A percentile compares a stretch with the other conserved stretches of the same genome.
phyloP scores from a whole-genome alignment of 2,329 filamentous ascomycete genomes.

The Ophiocordyceps camponoti-floridani region DNA sequence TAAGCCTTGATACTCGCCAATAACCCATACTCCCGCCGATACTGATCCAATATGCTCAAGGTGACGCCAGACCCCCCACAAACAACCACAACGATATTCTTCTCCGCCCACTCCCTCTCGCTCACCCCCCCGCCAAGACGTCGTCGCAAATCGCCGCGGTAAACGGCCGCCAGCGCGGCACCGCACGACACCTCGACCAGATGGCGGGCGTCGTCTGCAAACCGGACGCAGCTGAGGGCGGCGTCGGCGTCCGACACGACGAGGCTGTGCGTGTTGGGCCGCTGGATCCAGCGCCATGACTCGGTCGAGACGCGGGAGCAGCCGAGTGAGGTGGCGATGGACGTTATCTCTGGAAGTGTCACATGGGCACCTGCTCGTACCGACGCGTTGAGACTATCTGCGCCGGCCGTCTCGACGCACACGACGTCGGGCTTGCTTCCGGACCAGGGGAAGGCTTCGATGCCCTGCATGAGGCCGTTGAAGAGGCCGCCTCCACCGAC shows the following conservation, averaged over 20 bases:
- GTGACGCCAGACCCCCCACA: conserved; percentile 63
- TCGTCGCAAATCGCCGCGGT: conserved; percentile 43
- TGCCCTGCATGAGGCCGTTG: conserved; percentile 55
- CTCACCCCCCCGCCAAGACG: conserved; percentile 33
- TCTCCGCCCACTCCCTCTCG: conserved; percentile 41
- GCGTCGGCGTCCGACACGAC: conserved; percentile 44
- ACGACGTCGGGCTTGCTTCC: conserved; percentile 32
- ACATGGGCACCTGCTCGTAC: conserved; percentile 37
- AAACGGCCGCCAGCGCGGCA: conserved; percentile 54
- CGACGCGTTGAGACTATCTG: conserved; percentile 49
- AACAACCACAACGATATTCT: conserved; percentile 67
- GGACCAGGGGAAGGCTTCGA: conserved; percentile 28
- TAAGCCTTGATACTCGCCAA: conserved; percentile 14
- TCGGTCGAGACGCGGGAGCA: conserved; percentile 50
- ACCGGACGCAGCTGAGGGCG: conserved; percentile 54
- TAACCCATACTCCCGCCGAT: conserved; percentile 26
- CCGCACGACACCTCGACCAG: conserved; percentile 78
- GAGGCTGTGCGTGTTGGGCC: conserved; percentile 18
- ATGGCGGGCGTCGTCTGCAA: conserved; percentile 67
- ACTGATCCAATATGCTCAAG: conserved; percentile 40
- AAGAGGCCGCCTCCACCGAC: conserved; percentile 71
- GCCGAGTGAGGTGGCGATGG: conserved; percentile 57
- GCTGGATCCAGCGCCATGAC: conserved; percentile 46
- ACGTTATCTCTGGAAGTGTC: conserved; percentile 54
- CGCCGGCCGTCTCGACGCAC: conserved; percentile 60